A percentile compares a stretch with the other conserved stretches of the same genome.
Evolutionary conservation across 2,329 filamentous ascomycete genomes (phyloP).

Genomic region (Epichloe baconii): DNA sequence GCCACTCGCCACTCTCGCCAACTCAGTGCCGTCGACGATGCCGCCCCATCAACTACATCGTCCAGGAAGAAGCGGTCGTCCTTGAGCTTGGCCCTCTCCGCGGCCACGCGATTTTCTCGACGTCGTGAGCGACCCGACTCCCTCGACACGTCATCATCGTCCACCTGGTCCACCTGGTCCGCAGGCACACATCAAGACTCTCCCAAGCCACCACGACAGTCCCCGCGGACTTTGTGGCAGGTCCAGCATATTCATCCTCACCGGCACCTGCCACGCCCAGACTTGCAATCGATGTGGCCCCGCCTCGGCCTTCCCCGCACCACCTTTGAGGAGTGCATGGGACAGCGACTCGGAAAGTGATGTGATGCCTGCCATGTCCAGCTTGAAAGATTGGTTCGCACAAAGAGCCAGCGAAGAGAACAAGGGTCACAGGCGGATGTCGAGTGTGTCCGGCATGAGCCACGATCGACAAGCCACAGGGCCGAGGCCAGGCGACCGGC

Average conservation of each 20-base stretch:
- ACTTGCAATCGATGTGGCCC: neutral
- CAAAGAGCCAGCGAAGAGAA: constrained; percentile 1
- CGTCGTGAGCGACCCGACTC: constrained; percentile 12
- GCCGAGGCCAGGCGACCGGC: constrained; percentile 12
- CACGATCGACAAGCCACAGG: constrained; percentile 10
- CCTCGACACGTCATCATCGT: constrained; percentile 3
- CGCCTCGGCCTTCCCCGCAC: constrained; percentile 5
- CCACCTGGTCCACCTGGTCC: neutral
- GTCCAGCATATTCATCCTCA: neutral
- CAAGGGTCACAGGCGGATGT: constrained; percentile 1
- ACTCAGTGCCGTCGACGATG: neutral
- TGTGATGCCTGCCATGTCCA: constrained; percentile 7
- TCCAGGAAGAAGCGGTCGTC: constrained; percentile 9
- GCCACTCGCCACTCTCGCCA: constrained; percentile 10
- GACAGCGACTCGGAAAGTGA: constrained; percentile 21
- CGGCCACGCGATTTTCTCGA: constrained; percentile 15
- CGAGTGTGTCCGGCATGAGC: constrained; percentile 4
- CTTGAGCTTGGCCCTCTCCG: constrained; percentile 14
- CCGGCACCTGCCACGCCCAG: neutral
- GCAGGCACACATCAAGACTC: neutral
- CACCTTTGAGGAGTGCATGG: constrained; percentile 17
- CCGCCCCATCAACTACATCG: neutral
- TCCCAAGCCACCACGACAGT: neutral
- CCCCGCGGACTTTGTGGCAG: neutral
- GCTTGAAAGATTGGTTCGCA: constrained; percentile 8